Conservation (phyloP, 139 green algal species). For the Chlorella sp. region DNA sequence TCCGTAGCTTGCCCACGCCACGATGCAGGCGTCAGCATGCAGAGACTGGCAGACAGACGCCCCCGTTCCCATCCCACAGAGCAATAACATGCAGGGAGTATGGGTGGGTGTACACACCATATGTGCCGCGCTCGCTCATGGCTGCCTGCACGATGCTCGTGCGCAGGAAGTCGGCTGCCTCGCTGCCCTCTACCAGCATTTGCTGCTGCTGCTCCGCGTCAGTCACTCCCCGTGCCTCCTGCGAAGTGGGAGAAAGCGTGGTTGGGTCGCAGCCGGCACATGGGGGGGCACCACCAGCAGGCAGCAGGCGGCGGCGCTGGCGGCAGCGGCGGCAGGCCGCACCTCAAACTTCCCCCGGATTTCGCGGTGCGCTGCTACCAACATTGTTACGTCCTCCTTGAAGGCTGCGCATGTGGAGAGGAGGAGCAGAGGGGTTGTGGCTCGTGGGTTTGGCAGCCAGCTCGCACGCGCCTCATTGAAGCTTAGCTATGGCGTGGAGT, state of each 20-base stretch:
- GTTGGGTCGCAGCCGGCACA: neutral
- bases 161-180: slow-evolving; percentile 38
- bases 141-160: slow-evolving; percentile 43
- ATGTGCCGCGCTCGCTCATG: slow-evolving; percentile 36
- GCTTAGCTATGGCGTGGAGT: no score
- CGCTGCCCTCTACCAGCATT: slow-evolving; percentile 27
- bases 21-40: neutral
- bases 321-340: neutral
- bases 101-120: slow-evolving; percentile 11
- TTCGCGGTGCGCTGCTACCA: slow-evolving; percentile 27
- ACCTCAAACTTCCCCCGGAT: slow-evolving; percentile 43
- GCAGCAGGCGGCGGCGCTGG: neutral
- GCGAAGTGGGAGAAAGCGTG: neutral
- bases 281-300: neutral
- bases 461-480: no score
- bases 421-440: neutral
- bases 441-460: no score
- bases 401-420: slow-evolving; percentile 9
- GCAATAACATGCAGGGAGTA: neutral
- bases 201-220: slow-evolving; percentile 25
- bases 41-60: neutral
- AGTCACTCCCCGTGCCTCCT: slow-evolving; percentile 11
- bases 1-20: neutral
- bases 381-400: slow-evolving; percentile 28
- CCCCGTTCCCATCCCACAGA: neutral